These are phyloP conservation scores for Leccinum variicolor DNA, from an alignment of 768 basidiomycete species.

Conservation along the genomic window DNA sequence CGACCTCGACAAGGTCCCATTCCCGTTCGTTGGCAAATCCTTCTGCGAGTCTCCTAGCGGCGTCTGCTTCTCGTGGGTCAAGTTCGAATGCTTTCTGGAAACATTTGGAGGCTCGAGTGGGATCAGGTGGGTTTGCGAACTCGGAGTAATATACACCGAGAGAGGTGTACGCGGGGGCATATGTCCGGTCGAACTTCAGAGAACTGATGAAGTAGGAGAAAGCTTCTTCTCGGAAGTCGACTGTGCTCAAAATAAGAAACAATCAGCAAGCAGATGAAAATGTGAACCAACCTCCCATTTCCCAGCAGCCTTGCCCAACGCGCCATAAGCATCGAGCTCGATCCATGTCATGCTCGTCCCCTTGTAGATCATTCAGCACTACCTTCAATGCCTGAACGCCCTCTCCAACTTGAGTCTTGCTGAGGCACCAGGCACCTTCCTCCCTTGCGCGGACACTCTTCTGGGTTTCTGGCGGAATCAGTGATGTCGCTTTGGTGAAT, in stretches of 20 bases:
- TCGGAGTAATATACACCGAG: constrained; percentile 89
- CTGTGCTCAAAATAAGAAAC: constrained; percentile 31
- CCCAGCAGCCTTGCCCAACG: constrained; percentile 75
- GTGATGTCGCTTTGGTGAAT: constrained; percentile 56
- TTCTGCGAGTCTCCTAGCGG: constrained; percentile 79
- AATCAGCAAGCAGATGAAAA: neutral
- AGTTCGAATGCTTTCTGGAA: constrained; percentile 99
- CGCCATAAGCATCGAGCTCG: constrained; percentile 83
- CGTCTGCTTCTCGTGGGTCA: constrained; percentile 82
- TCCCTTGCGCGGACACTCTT: constrained; percentile 65
- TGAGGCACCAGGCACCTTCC: constrained; percentile 80
- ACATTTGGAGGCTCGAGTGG: constrained; percentile 85
- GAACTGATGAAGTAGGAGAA: constrained; percentile 79
- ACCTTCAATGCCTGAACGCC: constrained; percentile 47
- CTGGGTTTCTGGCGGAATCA: constrained; percentile 44
- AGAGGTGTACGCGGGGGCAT: constrained; percentile 91
- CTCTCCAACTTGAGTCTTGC: constrained; percentile 47
- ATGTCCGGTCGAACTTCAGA: constrained; percentile 69
- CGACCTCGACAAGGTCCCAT: constrained; percentile 93
- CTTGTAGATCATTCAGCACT: constrained; percentile 41
- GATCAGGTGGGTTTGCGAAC: constrained; percentile 67
- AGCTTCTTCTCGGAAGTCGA: constrained; percentile 53
- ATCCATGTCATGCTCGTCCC: constrained; percentile 51
- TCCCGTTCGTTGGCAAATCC: constrained; percentile 91
- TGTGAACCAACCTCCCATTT: constrained; percentile 55